These are phyloP conservation scores for Clitopilus hobsonii DNA, from an alignment of 768 basidiomycete genomes.

Conservation along the genomic window DNA sequence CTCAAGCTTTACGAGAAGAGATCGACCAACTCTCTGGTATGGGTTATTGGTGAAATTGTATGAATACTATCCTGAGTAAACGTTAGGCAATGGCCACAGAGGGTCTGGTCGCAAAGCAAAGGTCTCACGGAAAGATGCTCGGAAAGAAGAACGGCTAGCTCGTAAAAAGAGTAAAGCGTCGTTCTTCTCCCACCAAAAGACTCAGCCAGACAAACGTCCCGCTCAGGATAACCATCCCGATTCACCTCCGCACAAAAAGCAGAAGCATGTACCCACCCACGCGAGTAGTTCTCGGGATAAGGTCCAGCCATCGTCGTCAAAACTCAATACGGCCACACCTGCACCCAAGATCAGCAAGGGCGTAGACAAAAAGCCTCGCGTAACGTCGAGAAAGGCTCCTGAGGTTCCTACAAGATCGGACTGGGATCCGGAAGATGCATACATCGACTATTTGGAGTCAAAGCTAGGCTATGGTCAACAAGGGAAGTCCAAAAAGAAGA, in stretches of 20 bases:
- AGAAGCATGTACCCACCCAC: background rate
- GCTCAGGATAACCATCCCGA: conserved; percentile 41
- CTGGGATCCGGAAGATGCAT: conserved; percentile 57
- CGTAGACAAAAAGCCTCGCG: background rate
- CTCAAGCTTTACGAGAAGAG: conserved; percentile 26
- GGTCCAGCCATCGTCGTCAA: background rate
- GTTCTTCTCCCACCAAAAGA: conserved; percentile 37
- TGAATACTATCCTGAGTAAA: background rate
- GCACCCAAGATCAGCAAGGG: background rate
- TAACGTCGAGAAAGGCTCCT: background rate
- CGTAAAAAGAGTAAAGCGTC: conserved; percentile 62
- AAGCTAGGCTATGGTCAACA: conserved; percentile 58
- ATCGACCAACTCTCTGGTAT: conserved; percentile 17
- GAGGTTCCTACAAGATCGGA: background rate
- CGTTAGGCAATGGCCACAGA: conserved; percentile 15
- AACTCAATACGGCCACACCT: background rate
- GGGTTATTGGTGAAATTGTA: background rate
- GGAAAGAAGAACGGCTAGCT: conserved; percentile 57
- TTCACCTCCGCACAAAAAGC: conserved; percentile 11
- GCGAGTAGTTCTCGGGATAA: background rate
- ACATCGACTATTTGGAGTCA: conserved; percentile 80
- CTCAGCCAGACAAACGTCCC: conserved; percentile 26
- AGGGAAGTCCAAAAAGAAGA: conserved; percentile 36
- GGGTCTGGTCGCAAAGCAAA: conserved; percentile 15
- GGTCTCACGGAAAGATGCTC: conserved; percentile 52